phyloP scores from a whole-genome alignment of 1,284 basidiomycete genomes.

The Trichosporon inkin region DNA sequence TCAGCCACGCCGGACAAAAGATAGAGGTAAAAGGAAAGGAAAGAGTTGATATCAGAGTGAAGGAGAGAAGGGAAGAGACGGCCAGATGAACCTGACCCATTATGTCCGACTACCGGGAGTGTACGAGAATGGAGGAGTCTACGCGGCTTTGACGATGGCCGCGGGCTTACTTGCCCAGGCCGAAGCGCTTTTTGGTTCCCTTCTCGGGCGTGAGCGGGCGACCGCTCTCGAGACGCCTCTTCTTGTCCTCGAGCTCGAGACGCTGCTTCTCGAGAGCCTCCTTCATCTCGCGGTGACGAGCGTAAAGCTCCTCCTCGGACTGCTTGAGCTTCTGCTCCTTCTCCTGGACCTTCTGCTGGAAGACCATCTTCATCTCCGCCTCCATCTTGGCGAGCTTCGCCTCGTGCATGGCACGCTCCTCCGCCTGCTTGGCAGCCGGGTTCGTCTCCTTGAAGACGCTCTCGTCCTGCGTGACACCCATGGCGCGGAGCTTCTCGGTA shows the following conservation, averaged over 20 bases:
- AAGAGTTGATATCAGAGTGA: constrained; percentile 1
- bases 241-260: constrained; percentile 94
- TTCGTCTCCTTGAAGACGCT: constrained; percentile 98
- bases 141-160: not conserved
- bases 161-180: constrained; percentile 42
- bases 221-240: constrained; percentile 89
- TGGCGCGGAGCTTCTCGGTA: constrained; percentile 88
- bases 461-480: constrained; percentile 94
- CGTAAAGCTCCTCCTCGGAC: constrained; percentile 94
- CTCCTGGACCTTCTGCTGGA: constrained; percentile 98
- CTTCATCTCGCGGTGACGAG: constrained; percentile 97
- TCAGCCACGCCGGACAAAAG: constrained; percentile 7
- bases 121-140: constrained; percentile 6
- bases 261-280: constrained; percentile 96
- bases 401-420: constrained; percentile 87
- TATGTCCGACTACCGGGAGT: constrained; percentile 9
- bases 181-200: constrained; percentile 52
- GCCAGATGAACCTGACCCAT: not conserved
- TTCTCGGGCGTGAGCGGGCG: constrained; percentile 94
- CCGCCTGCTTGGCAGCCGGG: constrained; percentile 88
- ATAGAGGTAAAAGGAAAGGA: constrained; percentile 7
- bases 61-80: constrained; percentile 3
- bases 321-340: constrained; percentile 98
- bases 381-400: constrained; percentile 98
- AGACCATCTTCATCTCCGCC: constrained; percentile 98